These are phyloP conservation scores for Colletotrichum sp. DNA, from an alignment of 2,329 filamentous ascomycete genomes.

Conservation along the genomic window DNA sequence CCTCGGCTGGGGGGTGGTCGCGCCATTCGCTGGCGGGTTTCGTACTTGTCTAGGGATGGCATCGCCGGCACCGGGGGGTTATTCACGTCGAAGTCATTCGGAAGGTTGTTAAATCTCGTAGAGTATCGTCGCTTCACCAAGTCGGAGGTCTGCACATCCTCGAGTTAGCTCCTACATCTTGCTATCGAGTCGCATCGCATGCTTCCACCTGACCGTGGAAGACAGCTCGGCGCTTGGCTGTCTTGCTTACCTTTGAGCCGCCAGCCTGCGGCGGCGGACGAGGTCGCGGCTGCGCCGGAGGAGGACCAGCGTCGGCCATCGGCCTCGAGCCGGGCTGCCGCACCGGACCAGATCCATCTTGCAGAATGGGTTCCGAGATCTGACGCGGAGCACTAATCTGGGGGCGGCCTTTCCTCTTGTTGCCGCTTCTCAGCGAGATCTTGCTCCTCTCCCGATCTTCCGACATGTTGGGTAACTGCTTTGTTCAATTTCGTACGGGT, in stretches of 20 bases:
- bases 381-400: slow-evolving; percentile 67
- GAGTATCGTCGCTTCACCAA: slow-evolving; percentile 95
- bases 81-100: slow-evolving; percentile 70
- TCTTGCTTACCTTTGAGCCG: slow-evolving; percentile 55
- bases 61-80: slow-evolving; percentile 76
- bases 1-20: slow-evolving; percentile 60
- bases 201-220: background rate
- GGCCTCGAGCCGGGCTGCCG: slow-evolving; percentile 27
- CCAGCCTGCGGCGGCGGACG: slow-evolving; percentile 55
- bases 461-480: slow-evolving; percentile 52
- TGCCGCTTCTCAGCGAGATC: slow-evolving; percentile 66
- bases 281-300: slow-evolving; percentile 1
- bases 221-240: background rate
- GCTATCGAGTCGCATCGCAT: background rate
- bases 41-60: slow-evolving; percentile 65
- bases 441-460: slow-evolving; percentile 59
- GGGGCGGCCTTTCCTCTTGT: slow-evolving; percentile 65
- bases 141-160: slow-evolving; percentile 65
- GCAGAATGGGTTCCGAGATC: slow-evolving; percentile 65
- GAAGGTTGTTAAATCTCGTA: slow-evolving; percentile 83
- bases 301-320: slow-evolving; percentile 15
- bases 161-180: background rate
- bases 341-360: slow-evolving; percentile 39
- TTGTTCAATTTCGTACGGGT: background rate
- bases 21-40: slow-evolving; percentile 49